These are phyloP conservation scores for Schrenkiella parvula DNA, from an alignment of 345 rosid species.

Conservation along the genomic window DNA sequence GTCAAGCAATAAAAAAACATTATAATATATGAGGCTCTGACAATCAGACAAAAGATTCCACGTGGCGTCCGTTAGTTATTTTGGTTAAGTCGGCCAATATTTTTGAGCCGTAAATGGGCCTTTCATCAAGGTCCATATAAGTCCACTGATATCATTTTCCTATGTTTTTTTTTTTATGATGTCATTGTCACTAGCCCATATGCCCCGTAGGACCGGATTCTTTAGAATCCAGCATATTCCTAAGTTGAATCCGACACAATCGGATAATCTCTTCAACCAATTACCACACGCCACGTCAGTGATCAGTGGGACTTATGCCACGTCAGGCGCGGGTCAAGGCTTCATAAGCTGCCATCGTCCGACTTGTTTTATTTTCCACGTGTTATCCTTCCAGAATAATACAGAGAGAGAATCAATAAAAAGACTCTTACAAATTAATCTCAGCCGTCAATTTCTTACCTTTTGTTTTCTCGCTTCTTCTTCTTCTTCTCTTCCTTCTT, in stretches of 20 bases:
- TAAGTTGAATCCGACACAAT: background rate
- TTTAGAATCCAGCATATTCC: conserved; percentile 27
- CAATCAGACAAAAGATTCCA: background rate
- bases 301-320: conserved; percentile 3
- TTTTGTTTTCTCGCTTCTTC: background rate
- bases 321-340: conserved; percentile 2
- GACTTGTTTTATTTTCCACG: conserved; percentile 47
- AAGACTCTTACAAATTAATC: conserved; percentile 17
- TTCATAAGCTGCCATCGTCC: conserved; percentile 18
- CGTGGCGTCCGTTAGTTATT: conserved; percentile 2
- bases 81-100: conserved; percentile 8
- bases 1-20: no score
- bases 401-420: background rate
- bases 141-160: background rate
- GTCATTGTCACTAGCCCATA: conserved; percentile 17
- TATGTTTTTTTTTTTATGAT: background rate
- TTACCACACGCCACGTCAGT: conserved; percentile 2
- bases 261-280: conserved; percentile 25
- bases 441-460: conserved; percentile 37
- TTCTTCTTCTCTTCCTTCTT: background rate
- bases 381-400: conserved; percentile 38
- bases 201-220: conserved; percentile 18
- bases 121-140: background rate
- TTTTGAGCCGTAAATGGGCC: conserved; percentile 14
- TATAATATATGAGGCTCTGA: no score